These are phyloP conservation scores for Candida takata DNA, from an alignment of 805 yeast species.

Conservation along the genomic window DNA sequence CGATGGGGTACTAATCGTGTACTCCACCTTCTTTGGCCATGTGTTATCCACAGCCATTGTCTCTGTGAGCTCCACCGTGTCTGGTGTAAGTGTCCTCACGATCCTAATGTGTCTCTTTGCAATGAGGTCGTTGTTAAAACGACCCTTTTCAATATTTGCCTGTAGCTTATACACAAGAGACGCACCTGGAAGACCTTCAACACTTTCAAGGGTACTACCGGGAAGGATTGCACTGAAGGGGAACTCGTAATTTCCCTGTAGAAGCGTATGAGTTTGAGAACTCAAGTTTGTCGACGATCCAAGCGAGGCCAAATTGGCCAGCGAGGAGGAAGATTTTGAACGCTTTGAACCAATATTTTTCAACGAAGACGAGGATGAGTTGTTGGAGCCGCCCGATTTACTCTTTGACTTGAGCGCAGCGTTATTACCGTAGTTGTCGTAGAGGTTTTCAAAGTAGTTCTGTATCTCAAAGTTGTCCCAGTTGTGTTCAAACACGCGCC, in stretches of 20 bases:
- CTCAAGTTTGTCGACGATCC: constrained; percentile 22
- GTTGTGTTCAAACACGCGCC: constrained; percentile 61
- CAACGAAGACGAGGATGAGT: constrained; percentile 22
- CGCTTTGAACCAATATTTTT: constrained; percentile 20
- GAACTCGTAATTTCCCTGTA: constrained; percentile 79
- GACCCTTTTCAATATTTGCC: constrained; percentile 77
- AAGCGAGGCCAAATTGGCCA: constrained; percentile 27
- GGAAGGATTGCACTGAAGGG: constrained; percentile 85
- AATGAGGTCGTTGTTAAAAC: constrained; percentile 57
- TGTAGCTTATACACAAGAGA: constrained; percentile 65
- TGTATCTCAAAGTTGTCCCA: constrained; percentile 68
- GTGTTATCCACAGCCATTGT: constrained; percentile 91
- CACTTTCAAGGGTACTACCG: constrained; percentile 78
- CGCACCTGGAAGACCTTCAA: constrained; percentile 84
- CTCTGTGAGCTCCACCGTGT: constrained; percentile 80
- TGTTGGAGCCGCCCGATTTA: constrained; percentile 14
- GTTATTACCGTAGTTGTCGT: constrained; percentile 16
- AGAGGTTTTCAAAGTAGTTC: constrained; percentile 28
- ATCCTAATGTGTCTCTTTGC: constrained; percentile 72
- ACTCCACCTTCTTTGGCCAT: constrained; percentile 93
- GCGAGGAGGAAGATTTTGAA: constrained; percentile 30
- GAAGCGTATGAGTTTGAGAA: constrained; percentile 35
- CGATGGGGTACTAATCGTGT: constrained; percentile 77
- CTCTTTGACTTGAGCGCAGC: constrained; percentile 9
- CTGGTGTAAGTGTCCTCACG: constrained; percentile 81